phyloP scores from a whole-genome alignment of 2,329 filamentous ascomycete species.

The Penicillium carneum region DNA sequence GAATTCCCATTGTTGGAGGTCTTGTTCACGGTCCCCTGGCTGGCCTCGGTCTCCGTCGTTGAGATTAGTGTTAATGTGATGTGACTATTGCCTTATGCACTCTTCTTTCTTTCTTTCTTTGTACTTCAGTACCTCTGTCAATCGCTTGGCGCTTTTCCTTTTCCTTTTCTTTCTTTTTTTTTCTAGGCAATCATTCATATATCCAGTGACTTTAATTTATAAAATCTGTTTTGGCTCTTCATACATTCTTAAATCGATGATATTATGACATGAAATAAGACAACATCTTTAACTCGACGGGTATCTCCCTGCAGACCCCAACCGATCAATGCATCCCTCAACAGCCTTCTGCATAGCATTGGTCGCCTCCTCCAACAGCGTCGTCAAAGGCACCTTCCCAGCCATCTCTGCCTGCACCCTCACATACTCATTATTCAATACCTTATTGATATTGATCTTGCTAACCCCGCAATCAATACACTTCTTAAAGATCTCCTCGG shows the following conservation, averaged over 20 bases:
- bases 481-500: conserved; percentile 61
- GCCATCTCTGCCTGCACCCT: conserved; percentile 58
- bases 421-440: conserved; percentile 62
- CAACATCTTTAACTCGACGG: conserved; percentile 18
- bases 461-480: conserved; percentile 64
- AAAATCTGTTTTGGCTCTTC: background rate
- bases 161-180: conserved; percentile 10
- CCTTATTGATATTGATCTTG: conserved; percentile 67
- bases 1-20: conserved; percentile 19
- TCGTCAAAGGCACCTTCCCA: conserved; percentile 60
- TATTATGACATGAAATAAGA: background rate
- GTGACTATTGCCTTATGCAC: background rate
- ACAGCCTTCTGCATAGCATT: conserved; percentile 63
- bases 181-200: conserved; percentile 25
- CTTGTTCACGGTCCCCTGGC: conserved; percentile 14
- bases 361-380: conserved; percentile 63
- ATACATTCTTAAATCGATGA: background rate
- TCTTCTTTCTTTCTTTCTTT: conserved; percentile 19
- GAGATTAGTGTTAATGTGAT: background rate
- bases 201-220: conserved; percentile 24
- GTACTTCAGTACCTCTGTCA: conserved; percentile 19
- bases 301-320: conserved; percentile 51
- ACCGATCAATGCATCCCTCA: conserved; percentile 64
- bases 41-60: conserved; percentile 16
- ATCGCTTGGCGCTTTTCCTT: conserved; percentile 12